phyloP scores from a whole-genome alignment of 2,329 filamentous ascomycete genomes.

The Cytospora chrysosperma region DNA sequence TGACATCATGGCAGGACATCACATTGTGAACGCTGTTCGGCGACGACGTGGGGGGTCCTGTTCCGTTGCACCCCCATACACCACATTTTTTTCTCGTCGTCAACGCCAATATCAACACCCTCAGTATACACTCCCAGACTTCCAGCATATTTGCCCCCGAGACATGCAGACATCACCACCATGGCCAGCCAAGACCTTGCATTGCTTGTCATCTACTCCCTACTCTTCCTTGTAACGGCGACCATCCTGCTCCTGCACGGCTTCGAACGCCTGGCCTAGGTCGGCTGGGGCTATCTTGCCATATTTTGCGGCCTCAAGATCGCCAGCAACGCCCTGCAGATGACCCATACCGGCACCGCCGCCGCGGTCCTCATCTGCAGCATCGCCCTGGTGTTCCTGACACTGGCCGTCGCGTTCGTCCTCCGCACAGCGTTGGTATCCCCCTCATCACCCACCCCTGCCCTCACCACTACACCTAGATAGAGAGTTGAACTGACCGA shows the following conservation, averaged over 20 bases:
- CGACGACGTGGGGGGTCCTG: no score
- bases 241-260: constrained; percentile 38
- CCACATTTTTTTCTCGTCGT: not conserved
- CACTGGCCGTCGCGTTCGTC: constrained; percentile 33
- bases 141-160: not conserved
- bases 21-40: not conserved
- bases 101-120: not conserved
- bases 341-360: constrained; percentile 28
- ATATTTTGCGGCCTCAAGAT: constrained; percentile 40
- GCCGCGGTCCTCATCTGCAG: constrained; percentile 37
- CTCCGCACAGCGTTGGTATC: constrained; percentile 37
- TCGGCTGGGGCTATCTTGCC: constrained; percentile 41
- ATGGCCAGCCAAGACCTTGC: constrained; percentile 8
- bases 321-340: constrained; percentile 33
- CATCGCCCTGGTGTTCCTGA: constrained; percentile 40
- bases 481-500: not conserved
- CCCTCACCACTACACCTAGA: not conserved
- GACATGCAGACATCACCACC: not conserved
- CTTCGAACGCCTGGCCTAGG: constrained; percentile 28
- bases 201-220: constrained; percentile 37
- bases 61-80: no score
- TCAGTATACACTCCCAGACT: not conserved
- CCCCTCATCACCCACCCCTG: not conserved
- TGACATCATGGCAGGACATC: not conserved
- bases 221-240: constrained; percentile 32